Base-by-base conservation (phyloP, 106 monocot species). In the Narthecium ossifragum region DNA sequence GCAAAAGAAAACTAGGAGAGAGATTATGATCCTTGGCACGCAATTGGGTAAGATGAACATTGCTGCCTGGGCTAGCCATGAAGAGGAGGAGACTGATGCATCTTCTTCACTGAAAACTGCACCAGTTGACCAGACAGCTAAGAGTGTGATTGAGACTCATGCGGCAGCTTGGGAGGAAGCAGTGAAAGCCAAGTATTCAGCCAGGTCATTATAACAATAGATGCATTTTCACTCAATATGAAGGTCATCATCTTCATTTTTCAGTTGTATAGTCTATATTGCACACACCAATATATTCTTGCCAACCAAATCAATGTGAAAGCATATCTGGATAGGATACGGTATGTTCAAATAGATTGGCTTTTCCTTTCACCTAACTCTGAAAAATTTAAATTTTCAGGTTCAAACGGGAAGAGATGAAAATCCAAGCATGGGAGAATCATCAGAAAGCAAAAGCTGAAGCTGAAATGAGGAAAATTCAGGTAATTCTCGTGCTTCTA, bases 151-250 rank as follows among this genome's bases (percentile, higher is more conserved):
- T 59, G 84, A 87, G 47, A 47, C 72, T 17, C 83, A 84, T 63
- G 96, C 96, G 41, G 74, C 79, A 43, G 84, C 96, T 45, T 98
- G 96, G 96, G 90, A 90, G 54, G 96, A 98, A 59, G 86, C 87
- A 59, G 96, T 87, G 60, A 91, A 81, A 54, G 78, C 87, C 14
- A 98, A 98, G 46, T 87, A 84, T 55, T 33, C 79, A 25, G 90
- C 96, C 51, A 84, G 90, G 96, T 98, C 60, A 56, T 31, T 31
- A 32, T 32, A 54, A 29, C 9, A n/a, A n/a, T n/a, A n/a, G n/a
- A n/a, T n/a, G n/a, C n/a, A n/a, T n/a, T n/a, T n/a, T n/a, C n/a
- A n/a, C n/a, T n/a, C n/a, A n/a, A n/a, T n/a, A n/a, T n/a, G n/a
- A n/a, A n/a, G n/a, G n/a, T n/a, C n/a, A n/a, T n/a, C n/a, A n/a